These are phyloP conservation scores for Nidula microcarpa DNA, from an alignment of 768 basidiomycete genomes.

Conservation along the genomic window DNA sequence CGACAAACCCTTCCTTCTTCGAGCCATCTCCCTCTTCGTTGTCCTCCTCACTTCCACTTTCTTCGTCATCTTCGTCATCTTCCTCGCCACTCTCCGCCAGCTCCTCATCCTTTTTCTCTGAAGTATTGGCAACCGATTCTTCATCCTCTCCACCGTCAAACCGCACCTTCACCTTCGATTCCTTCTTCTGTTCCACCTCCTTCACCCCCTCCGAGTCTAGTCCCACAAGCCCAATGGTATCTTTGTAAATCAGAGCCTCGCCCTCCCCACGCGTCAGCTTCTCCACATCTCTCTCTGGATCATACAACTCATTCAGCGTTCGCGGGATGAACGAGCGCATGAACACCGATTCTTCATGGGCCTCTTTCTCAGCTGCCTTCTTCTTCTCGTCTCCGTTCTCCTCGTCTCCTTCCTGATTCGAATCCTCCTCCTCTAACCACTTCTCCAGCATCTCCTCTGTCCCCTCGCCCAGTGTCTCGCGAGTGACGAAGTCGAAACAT, in stretches of 20 bases:
- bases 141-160: background rate
- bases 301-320: constrained; percentile 86
- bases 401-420: constrained; percentile 11
- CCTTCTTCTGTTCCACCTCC: constrained; percentile 5
- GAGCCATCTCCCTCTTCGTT: constrained; percentile 31
- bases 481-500: constrained; percentile 88
- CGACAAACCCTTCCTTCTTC: constrained; percentile 36
- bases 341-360: constrained; percentile 88
- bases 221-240: constrained; percentile 77
- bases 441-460: constrained; percentile 32
- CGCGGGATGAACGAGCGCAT: constrained; percentile 90
- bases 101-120: constrained; percentile 2
- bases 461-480: constrained; percentile 36
- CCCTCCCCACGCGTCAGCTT: constrained; percentile 69
- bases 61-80: constrained; percentile 16
- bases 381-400: constrained; percentile 8
- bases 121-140: background rate
- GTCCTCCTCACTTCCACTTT: constrained; percentile 24
- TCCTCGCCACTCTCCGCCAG: constrained; percentile 16
- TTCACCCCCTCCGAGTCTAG: constrained; percentile 9
- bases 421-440: constrained; percentile 41
- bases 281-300: constrained; percentile 91
- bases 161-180: constrained; percentile 9
- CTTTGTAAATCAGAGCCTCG: constrained; percentile 77
- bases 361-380: constrained; percentile 21